Conservation (phyloP, 805 yeast species). For the Metschnikowia santaceciliae region DNA sequence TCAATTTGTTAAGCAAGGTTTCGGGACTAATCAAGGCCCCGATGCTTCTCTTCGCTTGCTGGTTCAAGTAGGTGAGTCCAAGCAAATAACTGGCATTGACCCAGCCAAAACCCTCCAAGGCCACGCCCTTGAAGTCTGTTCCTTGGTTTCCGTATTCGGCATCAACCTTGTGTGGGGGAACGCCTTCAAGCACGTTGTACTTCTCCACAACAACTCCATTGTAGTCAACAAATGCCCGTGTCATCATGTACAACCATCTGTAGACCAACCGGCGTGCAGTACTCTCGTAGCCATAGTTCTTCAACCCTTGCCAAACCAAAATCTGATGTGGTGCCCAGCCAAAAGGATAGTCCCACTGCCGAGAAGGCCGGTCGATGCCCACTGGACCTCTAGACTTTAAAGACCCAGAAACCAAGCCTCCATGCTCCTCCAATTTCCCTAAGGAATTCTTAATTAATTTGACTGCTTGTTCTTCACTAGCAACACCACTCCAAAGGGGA, state of each 20-base stretch:
- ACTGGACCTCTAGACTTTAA: constrained; percentile 67
- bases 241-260: constrained; percentile 88
- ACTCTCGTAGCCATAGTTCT: constrained; percentile 62
- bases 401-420: constrained; percentile 88
- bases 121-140: constrained; percentile 84
- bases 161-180: constrained; percentile 85
- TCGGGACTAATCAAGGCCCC: constrained; percentile 77
- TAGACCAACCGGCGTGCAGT: constrained; percentile 70
- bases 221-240: constrained; percentile 84
- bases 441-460: constrained; percentile 54
- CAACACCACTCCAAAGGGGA: constrained; percentile 83
- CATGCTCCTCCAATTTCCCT: constrained; percentile 72
- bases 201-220: constrained; percentile 95
- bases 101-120: constrained; percentile 98
- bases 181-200: constrained; percentile 79
- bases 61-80: constrained; percentile 65
- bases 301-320: constrained; percentile 84
- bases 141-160: constrained; percentile 99
- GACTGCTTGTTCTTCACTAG: constrained; percentile 64
- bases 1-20: constrained; percentile 50
- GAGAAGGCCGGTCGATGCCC: constrained; percentile 66
- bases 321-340: constrained; percentile 99
- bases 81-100: constrained; percentile 81
- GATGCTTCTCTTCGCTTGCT: constrained; percentile 67
- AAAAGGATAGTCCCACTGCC: constrained; percentile 98